A percentile compares a stretch with the other conserved stretches of the same genome.
Evolutionary conservation across 2,329 filamentous ascomycete species (phyloP).

Genomic region (Colletotrichum camelliae): DNA sequence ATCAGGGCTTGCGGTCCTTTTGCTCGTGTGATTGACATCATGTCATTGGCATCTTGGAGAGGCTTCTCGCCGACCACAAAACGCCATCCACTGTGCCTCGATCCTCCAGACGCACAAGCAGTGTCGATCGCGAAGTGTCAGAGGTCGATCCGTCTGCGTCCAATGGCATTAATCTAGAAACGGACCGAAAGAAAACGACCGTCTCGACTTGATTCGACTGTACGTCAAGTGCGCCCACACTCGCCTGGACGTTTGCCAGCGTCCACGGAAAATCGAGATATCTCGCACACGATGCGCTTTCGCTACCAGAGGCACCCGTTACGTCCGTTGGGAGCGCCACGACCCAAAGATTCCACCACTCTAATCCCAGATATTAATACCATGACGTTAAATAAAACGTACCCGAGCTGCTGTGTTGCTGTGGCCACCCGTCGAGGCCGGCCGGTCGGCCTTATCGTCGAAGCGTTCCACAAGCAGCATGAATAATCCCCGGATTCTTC

Average conservation of each 20-base stretch:
- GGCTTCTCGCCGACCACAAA: not conserved
- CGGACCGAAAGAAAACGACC: not conserved
- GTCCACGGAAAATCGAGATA: not conserved
- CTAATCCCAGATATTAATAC: not conserved
- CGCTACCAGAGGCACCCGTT: not conserved
- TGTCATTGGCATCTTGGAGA: not conserved
- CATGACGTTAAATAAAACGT: conserved; percentile 6
- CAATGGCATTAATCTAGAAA: not conserved
- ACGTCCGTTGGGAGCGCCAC: not conserved
- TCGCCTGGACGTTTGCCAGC: not conserved
- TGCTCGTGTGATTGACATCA: not conserved
- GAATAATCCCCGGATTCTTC: conserved; percentile 7
- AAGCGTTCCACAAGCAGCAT: not conserved
- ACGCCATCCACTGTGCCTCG: not conserved
- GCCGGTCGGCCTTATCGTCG: conserved; percentile 10
- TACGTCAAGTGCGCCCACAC: not conserved
- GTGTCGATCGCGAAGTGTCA: not conserved
- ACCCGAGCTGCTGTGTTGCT: not conserved
- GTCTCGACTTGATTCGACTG: not conserved
- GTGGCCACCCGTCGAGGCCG: not conserved
- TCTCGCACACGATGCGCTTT: not conserved
- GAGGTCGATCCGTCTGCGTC: not conserved
- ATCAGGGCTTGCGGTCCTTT: not conserved
- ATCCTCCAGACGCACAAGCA: not conserved
- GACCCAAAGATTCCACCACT: not conserved